phyloP scores from a whole-genome alignment of 257 asterid species.

The Plantago ovata region DNA sequence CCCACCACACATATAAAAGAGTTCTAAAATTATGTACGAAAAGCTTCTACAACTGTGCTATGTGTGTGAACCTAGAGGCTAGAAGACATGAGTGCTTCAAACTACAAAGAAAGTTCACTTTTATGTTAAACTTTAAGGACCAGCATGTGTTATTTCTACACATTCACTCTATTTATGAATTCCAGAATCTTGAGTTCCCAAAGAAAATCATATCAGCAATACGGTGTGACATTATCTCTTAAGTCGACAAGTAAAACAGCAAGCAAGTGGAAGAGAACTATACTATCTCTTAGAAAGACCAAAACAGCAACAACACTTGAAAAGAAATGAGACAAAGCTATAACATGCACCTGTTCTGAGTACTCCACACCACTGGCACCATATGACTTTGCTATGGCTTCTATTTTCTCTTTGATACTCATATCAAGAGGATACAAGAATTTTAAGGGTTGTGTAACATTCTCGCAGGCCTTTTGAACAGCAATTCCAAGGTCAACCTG shows the following conservation, averaged over 20 bases:
- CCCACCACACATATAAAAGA: no score
- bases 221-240: neutral
- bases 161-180: neutral
- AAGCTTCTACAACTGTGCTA: no score
- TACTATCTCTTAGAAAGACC: neutral
- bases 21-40: no score
- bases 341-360: constrained; percentile 69
- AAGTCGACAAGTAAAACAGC: no score
- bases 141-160: neutral
- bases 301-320: neutral
- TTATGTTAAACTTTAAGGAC: no score
- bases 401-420: constrained; percentile 86
- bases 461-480: constrained; percentile 90
- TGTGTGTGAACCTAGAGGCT: no score
- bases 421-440: constrained; percentile 82
- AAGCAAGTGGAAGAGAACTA: neutral
- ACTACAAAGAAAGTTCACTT: no score
- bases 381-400: constrained; percentile 89
- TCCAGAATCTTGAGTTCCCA: neutral
- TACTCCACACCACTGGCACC: constrained; percentile 96
- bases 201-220: neutral
- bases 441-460: constrained; percentile 62
- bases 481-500: constrained; percentile 91
- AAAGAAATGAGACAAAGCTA: neutral
- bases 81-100: no score